phyloP scores from a whole-genome alignment of 805 yeast species.

The Lachancea nothofagi region DNA sequence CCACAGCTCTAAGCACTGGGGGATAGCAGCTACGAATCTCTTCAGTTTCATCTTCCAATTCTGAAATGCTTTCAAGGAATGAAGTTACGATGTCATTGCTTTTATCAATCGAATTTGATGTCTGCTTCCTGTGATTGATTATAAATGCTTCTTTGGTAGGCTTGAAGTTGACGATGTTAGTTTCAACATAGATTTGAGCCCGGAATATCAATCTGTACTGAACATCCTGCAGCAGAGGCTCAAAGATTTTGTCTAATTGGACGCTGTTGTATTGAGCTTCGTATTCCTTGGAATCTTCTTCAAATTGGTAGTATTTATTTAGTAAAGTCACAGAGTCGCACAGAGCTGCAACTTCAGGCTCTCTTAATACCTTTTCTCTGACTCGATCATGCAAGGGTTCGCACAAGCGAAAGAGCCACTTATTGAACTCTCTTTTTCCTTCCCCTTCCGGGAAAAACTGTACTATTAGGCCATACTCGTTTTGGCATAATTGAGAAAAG shows the following conservation, averaged over 20 bases:
- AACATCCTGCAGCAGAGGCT: constrained; percentile 67
- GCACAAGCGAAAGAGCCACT: constrained; percentile 57
- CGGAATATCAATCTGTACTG: constrained; percentile 79
- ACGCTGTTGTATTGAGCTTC: constrained; percentile 28
- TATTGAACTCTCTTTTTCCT: constrained; percentile 38
- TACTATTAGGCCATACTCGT: constrained; percentile 56
- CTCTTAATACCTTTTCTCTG: constrained; percentile 63
- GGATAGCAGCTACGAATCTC: constrained; percentile 49
- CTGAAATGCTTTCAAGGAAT: constrained; percentile 7
- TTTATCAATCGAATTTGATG: constrained; percentile 6
- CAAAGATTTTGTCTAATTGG: constrained; percentile 56
- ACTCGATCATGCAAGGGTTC: constrained; percentile 75
- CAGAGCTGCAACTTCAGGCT: constrained; percentile 56
- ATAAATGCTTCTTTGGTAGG: constrained; percentile 66
- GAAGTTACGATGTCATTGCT: constrained; percentile 15
- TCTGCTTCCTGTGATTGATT: constrained; percentile 42
- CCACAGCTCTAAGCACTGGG: constrained; percentile 64
- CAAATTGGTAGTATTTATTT: constrained; percentile 61
- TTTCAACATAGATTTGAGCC: constrained; percentile 67
- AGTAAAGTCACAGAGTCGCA: constrained; percentile 73
- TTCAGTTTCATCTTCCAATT: constrained; percentile 1
- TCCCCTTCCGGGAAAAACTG: constrained; percentile 43
- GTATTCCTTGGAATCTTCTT: constrained; percentile 39
- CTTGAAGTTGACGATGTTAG: constrained; percentile 57
- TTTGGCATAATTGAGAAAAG: constrained; percentile 52